These are phyloP conservation scores for Suillus subluteus DNA, from an alignment of 768 basidiomycete genomes.

Conservation along the genomic window DNA sequence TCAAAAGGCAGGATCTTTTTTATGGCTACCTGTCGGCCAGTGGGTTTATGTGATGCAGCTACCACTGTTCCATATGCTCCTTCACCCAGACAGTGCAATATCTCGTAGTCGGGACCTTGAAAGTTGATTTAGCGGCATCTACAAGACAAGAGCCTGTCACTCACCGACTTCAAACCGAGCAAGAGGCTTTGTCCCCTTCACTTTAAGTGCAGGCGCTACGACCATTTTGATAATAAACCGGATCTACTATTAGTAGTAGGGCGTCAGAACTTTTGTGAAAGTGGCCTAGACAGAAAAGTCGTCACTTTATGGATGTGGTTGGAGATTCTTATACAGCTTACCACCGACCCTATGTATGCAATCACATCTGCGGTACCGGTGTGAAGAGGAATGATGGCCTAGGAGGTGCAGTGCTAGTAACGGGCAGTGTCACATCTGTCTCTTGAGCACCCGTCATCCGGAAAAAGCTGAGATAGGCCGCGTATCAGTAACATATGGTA, in stretches of 20 bases:
- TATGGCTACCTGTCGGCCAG: slow-evolving; percentile 86
- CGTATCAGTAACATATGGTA: neutral
- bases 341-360: neutral
- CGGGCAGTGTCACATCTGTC: slow-evolving; percentile 14
- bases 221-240: slow-evolving; percentile 10
- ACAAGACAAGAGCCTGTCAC: slow-evolving; percentile 15
- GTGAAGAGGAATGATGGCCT: slow-evolving; percentile 10
- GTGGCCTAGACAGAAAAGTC: neutral
- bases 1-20: slow-evolving; percentile 97
- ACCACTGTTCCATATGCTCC: slow-evolving; percentile 92
- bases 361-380: neutral
- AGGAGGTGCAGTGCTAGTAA: slow-evolving; percentile 10
- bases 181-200: slow-evolving; percentile 62
- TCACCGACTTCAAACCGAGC: slow-evolving; percentile 76
- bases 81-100: slow-evolving; percentile 78
- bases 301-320: neutral
- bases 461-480: neutral
- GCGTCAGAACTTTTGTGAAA: too few relatives aligned
- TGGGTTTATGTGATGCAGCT: slow-evolving; percentile 83
- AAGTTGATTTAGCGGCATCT: slow-evolving; percentile 15
- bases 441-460: neutral
- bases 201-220: slow-evolving; percentile 16
- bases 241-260: neutral
- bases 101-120: slow-evolving; percentile 71
- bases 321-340: neutral